Conservation (phyloP, 2,329 filamentous ascomycete species). For the Fusarium bulbicola region DNA sequence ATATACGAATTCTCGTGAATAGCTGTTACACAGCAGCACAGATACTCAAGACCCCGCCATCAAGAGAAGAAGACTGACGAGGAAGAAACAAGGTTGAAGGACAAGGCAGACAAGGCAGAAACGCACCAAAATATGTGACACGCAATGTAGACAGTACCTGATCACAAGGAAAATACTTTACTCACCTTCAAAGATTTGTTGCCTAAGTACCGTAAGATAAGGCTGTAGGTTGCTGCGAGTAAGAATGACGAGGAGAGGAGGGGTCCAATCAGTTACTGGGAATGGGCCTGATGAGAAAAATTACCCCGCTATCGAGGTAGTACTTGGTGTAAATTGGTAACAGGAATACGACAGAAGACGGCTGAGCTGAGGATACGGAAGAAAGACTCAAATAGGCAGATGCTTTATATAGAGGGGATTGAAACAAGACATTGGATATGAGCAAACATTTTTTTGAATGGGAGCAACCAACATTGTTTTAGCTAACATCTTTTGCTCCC, state of each 20-base stretch:
- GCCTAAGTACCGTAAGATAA: conserved; percentile 24
- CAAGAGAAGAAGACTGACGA: not conserved
- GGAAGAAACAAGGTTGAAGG: not conserved
- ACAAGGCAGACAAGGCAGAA: conserved; percentile 34
- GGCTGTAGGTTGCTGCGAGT: conserved; percentile 31
- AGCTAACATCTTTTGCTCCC: not conserved
- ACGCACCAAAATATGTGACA: conserved; percentile 2
- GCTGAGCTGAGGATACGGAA: not conserved
- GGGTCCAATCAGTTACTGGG: conserved; percentile 38
- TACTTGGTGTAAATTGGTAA: conserved; percentile 19
- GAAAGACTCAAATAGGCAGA: not conserved
- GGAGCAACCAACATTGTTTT: not conserved
- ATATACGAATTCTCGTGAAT: conserved; percentile 20
- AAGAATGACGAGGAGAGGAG: conserved; percentile 36
- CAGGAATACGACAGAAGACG: not conserved
- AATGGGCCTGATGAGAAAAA: conserved; percentile 33
- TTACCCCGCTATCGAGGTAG: conserved; percentile 40
- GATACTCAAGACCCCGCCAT: conserved; percentile 28
- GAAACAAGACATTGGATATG: not conserved
- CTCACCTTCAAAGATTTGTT: conserved; percentile 39
- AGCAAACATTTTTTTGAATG: not conserved
- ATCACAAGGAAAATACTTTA: conserved; percentile 30
- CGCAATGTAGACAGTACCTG: conserved; percentile 33
- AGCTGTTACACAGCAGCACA: conserved; percentile 20
- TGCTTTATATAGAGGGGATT: not conserved